Conservation (phyloP, 139 green algal genomes). For the Volvox reticuliferus region DNA sequence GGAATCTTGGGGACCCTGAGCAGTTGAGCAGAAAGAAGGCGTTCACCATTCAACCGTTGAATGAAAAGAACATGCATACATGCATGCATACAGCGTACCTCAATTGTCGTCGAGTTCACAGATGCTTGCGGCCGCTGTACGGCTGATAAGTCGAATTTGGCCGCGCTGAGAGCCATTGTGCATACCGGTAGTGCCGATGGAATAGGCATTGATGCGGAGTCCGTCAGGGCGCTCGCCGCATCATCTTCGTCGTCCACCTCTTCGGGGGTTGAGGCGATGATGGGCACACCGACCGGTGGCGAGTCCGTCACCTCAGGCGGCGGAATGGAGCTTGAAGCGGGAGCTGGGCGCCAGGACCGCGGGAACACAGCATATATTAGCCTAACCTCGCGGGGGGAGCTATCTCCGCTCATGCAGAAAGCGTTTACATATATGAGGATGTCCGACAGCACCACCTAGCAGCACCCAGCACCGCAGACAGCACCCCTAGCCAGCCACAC, state of each 20-base stretch:
- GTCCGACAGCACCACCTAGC: too few species aligned
- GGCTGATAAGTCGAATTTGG: neutral
- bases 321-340: slow-evolving; percentile 33
- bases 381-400: too few species aligned
- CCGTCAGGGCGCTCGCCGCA: neutral
- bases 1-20: too few species aligned
- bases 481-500: too few species aligned
- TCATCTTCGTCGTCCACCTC: neutral
- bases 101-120: neutral
- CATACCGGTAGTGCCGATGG: neutral
- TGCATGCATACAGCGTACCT: too few species aligned
- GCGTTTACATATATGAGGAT: too few species aligned
- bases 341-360: neutral
- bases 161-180: neutral
- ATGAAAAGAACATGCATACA: neutral
- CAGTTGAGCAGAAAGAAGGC: too few species aligned
- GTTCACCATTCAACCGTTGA: neutral
- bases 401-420: too few species aligned
- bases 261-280: neutral
- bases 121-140: slow-evolving; percentile 17
- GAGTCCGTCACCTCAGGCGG: slow-evolving; percentile 27
- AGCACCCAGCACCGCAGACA: too few species aligned
- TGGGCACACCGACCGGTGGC: neutral
- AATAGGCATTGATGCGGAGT: slow-evolving; percentile 25
- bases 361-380: neutral